These are phyloP conservation scores for Geotrichum siamense DNA, from an alignment of 1,139 yeast species.

Conservation along the genomic window DNA sequence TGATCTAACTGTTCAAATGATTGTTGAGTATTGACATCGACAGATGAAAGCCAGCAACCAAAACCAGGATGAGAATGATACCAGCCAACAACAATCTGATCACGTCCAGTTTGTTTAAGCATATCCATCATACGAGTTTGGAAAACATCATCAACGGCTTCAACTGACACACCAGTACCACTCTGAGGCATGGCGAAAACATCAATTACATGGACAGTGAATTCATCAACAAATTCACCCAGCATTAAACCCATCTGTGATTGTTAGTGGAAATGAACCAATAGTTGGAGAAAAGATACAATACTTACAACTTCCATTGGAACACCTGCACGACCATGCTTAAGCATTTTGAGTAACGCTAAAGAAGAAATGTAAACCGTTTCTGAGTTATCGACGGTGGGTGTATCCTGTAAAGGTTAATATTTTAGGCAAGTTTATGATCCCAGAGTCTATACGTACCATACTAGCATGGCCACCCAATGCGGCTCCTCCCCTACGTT, in stretches of 20 bases:
- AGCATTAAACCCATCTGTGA: slow-evolving; percentile 87
- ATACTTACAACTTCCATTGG: slow-evolving; percentile 83
- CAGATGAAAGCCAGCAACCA: slow-evolving; percentile 97
- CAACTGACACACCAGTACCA: slow-evolving; percentile 97
- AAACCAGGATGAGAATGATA: slow-evolving; percentile 98
- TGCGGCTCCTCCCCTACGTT: slow-evolving; percentile 39
- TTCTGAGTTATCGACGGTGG: slow-evolving; percentile 89
- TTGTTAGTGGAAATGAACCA: slow-evolving; percentile 1
- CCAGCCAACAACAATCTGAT: slow-evolving; percentile 99
- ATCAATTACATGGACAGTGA: slow-evolving; percentile 93
- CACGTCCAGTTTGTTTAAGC: slow-evolving; percentile 97
- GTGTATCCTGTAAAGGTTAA: slow-evolving; percentile 47
- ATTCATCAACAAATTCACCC: slow-evolving; percentile 97
- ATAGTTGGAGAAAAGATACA: neutral
- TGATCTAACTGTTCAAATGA: slow-evolving; percentile 92
- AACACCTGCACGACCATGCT: slow-evolving; percentile 98
- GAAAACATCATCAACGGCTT: slow-evolving; percentile 98
- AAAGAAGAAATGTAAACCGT: slow-evolving; percentile 93
- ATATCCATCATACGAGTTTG: slow-evolving; percentile 99
- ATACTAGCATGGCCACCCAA: slow-evolving; percentile 28
- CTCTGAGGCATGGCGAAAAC: slow-evolving; percentile 98
- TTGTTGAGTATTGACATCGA: slow-evolving; percentile 96
- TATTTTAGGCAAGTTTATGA: neutral
- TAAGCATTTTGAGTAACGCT: slow-evolving; percentile 91
- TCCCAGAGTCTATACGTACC: slow-evolving; percentile 11